Conservation (phyloP, 2,329 filamentous ascomycete genomes). For the Furcasterigmium sp. region DNA sequence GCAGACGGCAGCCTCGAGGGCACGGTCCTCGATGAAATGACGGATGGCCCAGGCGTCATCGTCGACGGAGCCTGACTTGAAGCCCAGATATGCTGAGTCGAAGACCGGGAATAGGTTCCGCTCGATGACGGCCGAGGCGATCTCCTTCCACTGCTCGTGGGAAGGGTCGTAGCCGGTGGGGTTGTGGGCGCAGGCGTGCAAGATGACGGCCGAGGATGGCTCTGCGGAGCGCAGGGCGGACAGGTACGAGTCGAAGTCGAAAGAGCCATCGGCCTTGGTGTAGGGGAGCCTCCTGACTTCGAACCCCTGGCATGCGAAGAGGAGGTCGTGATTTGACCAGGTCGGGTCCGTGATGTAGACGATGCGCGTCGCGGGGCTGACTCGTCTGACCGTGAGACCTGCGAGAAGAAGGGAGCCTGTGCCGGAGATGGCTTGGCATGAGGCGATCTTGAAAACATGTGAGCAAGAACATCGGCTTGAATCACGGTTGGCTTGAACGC, state of each 20-base stretch:
- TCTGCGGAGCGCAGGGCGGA: slow-evolving; percentile 19
- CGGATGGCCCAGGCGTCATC: slow-evolving; percentile 25
- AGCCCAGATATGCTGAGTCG: slow-evolving; percentile 25
- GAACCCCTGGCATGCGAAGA: slow-evolving; percentile 27
- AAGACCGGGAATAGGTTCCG: slow-evolving; percentile 22
- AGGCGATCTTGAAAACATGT: slow-evolving; percentile 19
- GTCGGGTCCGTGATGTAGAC: slow-evolving; percentile 34
- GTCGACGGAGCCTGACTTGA: slow-evolving; percentile 24
- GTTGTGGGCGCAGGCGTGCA: slow-evolving; percentile 38
- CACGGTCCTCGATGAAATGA: slow-evolving; percentile 25
- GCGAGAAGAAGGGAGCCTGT: slow-evolving; percentile 32
- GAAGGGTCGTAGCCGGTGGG: slow-evolving; percentile 35
- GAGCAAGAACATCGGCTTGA: neutral
- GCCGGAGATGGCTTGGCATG: slow-evolving; percentile 32
- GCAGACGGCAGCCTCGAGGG: slow-evolving; percentile 47
- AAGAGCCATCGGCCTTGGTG: slow-evolving; percentile 20
- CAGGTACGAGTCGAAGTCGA: slow-evolving; percentile 26
- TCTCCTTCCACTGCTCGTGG: slow-evolving; percentile 21
- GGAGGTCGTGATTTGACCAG: slow-evolving; percentile 33
- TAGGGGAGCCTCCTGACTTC: slow-evolving; percentile 26
- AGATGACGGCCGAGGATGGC: slow-evolving; percentile 20
- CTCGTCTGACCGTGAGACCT: slow-evolving; percentile 23
- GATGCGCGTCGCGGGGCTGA: slow-evolving; percentile 16
- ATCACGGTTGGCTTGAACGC: slow-evolving; percentile 4
- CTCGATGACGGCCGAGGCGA: slow-evolving; percentile 21